These are phyloP conservation scores for Diaporthe citriasiana DNA, from an alignment of 2,329 filamentous ascomycete species.

Conservation along the genomic window DNA sequence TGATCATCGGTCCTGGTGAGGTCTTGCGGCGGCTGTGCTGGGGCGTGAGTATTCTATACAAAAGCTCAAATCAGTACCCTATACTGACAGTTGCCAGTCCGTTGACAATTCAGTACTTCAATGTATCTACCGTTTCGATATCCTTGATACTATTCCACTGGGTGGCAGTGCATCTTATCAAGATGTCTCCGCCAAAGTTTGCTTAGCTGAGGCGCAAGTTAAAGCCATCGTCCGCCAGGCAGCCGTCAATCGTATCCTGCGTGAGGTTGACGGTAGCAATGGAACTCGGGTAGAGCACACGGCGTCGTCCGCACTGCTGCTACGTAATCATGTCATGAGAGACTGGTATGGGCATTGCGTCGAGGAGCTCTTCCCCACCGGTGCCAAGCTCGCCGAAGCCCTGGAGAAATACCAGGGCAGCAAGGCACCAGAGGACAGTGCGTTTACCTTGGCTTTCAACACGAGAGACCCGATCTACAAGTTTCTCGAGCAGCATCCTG, in stretches of 20 bases:
- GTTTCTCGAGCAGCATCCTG: constrained; percentile 16
- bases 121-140: constrained; percentile 8
- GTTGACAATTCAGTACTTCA: constrained; percentile 22
- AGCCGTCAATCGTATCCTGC: constrained; percentile 5
- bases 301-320: neutral
- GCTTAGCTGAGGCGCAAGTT: neutral
- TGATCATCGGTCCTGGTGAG: constrained; percentile 10
- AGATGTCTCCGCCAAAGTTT: neutral
- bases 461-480: constrained; percentile 14
- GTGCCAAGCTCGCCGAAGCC: constrained; percentile 17
- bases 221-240: constrained; percentile 15
- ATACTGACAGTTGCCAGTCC: neutral
- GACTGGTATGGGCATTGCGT: constrained; percentile 16
- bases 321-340: constrained; percentile 14
- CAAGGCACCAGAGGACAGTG: constrained; percentile 17
- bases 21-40: constrained; percentile 16
- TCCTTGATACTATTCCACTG: neutral
- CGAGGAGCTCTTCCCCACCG: constrained; percentile 9
- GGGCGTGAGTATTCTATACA: neutral
- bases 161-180: neutral
- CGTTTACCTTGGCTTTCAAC: constrained; percentile 6
- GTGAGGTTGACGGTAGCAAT: constrained; percentile 1
- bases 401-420: constrained; percentile 25
- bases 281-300: constrained; percentile 6
- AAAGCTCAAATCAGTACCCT: neutral